Percentiles rank a stretch among this genome's conserved stretches.
Evolutionary conservation across 139 green algal genomes (phyloP).

Genomic region (Asterochloris erici): DNA sequence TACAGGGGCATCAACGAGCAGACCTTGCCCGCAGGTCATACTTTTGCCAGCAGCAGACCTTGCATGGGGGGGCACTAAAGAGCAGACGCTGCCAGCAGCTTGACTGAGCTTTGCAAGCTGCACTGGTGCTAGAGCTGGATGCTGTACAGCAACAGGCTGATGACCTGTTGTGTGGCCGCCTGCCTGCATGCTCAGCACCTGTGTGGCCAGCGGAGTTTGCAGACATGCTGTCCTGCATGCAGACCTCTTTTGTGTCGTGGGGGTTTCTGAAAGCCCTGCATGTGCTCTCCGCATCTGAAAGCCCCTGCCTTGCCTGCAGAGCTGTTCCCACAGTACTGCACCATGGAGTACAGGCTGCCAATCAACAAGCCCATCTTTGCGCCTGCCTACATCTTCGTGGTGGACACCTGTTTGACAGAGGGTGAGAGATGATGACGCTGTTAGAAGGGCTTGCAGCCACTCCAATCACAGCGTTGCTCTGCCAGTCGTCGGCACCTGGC

Average conservation of each 20-base stretch:
- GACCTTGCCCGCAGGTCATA: conserved; percentile 1
- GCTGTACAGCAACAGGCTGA: neutral
- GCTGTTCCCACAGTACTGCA: conserved; percentile 94
- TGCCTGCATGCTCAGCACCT: neutral
- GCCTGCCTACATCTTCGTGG: conserved; percentile 91
- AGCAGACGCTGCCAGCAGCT: neutral
- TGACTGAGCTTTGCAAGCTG: neutral
- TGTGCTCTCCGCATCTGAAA: neutral
- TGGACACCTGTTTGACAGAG: conserved; percentile 92
- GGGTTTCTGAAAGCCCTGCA: neutral
- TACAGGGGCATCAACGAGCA: conserved; percentile 85
- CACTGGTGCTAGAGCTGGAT: neutral
- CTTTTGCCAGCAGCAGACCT: neutral
- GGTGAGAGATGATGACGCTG: conserved; percentile 25
- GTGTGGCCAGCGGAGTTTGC: neutral
- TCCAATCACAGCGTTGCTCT: too few species aligned
- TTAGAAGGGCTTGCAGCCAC: too few species aligned
- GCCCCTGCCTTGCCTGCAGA: conserved; percentile 76
- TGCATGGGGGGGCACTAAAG: neutral
- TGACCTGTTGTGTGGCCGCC: neutral
- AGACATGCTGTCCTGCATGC: neutral
- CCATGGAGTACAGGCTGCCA: conserved; percentile 93
- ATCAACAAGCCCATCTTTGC: conserved; percentile 48
- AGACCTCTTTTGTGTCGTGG: too few species aligned
- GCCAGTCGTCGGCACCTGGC: too few species aligned